phyloP scores from a whole-genome alignment of 257 asterid genomes.

The Voacanga thouarsii region DNA sequence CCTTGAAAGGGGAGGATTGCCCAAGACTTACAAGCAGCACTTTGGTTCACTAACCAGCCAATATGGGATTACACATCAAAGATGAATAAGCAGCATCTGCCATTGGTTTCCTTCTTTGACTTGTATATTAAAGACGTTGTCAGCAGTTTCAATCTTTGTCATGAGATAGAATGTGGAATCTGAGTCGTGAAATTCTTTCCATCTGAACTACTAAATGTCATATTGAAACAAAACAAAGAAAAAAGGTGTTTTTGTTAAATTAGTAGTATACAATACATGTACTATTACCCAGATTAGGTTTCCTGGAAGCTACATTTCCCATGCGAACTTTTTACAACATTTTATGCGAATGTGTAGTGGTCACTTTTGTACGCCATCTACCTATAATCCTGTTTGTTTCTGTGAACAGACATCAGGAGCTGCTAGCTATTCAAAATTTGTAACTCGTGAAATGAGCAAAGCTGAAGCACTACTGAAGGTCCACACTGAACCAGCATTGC shows the following conservation, averaged over 20 bases:
- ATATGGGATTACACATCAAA: too few species aligned
- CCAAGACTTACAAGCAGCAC: too few species aligned
- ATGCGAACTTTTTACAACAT: background rate
- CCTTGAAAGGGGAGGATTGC: too few species aligned
- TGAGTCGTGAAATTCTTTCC: background rate
- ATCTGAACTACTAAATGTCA: background rate
- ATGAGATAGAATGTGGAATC: background rate
- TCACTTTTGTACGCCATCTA: background rate
- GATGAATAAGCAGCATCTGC: background rate
- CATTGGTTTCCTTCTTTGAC: background rate
- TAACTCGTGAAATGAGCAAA: conserved; percentile 98
- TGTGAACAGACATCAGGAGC: conserved; percentile 71
- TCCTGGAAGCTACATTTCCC: background rate
- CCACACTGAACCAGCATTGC: conserved; percentile 7
- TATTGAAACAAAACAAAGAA: too few species aligned
- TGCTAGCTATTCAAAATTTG: conserved; percentile 88
- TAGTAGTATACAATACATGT: background rate
- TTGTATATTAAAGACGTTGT: background rate
- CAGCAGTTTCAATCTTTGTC: background rate
- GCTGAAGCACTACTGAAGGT: conserved; percentile 98
- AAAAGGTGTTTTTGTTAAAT: background rate
- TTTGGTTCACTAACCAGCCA: too few species aligned
- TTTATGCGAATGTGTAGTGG: background rate
- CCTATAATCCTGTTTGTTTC: conserved; percentile 10
- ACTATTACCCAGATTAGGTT: background rate